Base-by-base conservation (phyloP, 1,139 yeast species). In the Debaryomycetaceae sp. region DNA sequence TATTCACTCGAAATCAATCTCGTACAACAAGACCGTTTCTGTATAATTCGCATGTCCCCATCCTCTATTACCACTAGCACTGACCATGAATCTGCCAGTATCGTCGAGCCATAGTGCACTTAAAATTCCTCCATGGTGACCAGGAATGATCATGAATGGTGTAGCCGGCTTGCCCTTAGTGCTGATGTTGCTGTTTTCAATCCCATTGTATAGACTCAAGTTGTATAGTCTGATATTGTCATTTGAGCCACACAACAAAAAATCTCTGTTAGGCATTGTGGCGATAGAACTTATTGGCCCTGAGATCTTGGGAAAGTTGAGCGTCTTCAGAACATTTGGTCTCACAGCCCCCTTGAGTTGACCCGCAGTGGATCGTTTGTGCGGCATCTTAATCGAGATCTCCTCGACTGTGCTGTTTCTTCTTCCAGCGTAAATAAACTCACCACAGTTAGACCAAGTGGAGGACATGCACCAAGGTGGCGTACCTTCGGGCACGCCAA, bases 391-490 rank as follows among this genome's bases (percentile, higher is more conserved):
- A 11, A 91, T 48, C 27, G 88, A 86, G 39, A 79, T 80, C 52
- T 86, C 95, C 44, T 91, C 97, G 4, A 89, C 88, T 1, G 82
- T 70, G 28, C 93, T 82, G 52, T 89, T 91, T 52, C 98, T 73
- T 41, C 98, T 71, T 1, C 98, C 98, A 3, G 80, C 88, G 47
- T 71, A 91, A 10, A 89, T 70, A 28, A 64, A 67, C 37, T 84
- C 80, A 6, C 98, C 98, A 46, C 81, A 80, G 34, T 69, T 66
- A 4, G 95, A 81, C 97, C 97, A 93, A 32, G 86, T 75, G 1
- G 95, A 79, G n/a, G 86, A 74, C 73, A 83, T 80, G 56, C 95
- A 83, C 97, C 97, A 91, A 0, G 98, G 98, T 1, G 97, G 96
- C 0, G 79, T 72, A 1, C 77, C 77, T 5, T 70, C 64, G 1